Evolutionary conservation across 192 early-diverging fungal species (phyloP), one percentile per base, ranked within the genome.

Genomic region (Coemansia sp.): DNA sequence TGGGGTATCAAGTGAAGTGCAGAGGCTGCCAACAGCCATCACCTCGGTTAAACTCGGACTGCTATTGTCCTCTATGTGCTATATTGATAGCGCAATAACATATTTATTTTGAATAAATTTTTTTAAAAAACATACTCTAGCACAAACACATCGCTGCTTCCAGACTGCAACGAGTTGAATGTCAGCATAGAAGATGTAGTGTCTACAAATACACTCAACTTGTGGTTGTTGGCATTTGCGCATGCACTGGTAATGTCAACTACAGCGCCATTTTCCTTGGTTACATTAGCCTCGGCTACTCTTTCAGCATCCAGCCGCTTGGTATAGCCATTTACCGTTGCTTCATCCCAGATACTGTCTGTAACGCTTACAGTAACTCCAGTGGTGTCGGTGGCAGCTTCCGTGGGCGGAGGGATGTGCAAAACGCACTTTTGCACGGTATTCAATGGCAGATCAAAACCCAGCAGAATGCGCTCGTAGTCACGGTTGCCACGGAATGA

Each of bases 401-500:
- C 67, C 1, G 46, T 14, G 2, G 73, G 63, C 14, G 19, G 31
- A 5, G 73, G 73, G 14, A 77, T 50, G 35, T 36, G 45, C 16
- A 77, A 53, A 0, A 66, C 33, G 41, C 73, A 77, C 26, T 52
- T 63, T 10, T 28, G 55, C 18, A 57, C 47, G 12, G 48, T 20
- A 46, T 42, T 39, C 5, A 56, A 36, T 2, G 67, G 73, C 48
- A 77, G 49, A 44, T 77, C 73, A 40, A 77, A 77, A n/a, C 73
- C 68, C 13, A 77, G 37, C 0, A 77, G 67, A 2, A 77, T 33
- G 40, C 73, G 73, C 39, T 39, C 43, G 53, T 63, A 77, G 55
- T 77, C 73, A 33, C 73, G 73, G 60, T 77, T 77, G 47, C 73
- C 73, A 12, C 55, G 48, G 63, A 70, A 77, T n/a, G 68, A 28